Percentiles rank a stretch among this genome's conserved stretches.
Conservation (phyloP, 2,329 filamentous ascomycete genomes). For the Capronia americana region DNA sequence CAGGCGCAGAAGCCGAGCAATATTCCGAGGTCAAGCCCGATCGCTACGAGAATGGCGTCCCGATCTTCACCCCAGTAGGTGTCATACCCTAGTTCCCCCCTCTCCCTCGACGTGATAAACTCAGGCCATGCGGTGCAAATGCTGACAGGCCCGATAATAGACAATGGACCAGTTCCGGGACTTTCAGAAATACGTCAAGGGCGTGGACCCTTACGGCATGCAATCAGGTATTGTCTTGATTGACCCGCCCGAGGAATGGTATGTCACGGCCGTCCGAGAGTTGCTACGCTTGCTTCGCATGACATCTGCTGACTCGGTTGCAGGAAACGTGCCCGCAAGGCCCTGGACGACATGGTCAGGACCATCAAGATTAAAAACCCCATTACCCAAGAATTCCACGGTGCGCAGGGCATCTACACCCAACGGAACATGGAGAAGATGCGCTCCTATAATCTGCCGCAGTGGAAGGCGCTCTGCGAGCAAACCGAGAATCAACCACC, state of each 20-base stretch:
- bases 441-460: constrained; percentile 92
- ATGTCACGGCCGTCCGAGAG: constrained; percentile 45
- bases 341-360: constrained; percentile 85
- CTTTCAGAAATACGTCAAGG: constrained; percentile 89
- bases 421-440: constrained; percentile 98
- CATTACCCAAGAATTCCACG: constrained; percentile 98
- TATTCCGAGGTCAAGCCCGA: constrained; percentile 82
- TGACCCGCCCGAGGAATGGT: constrained; percentile 93
- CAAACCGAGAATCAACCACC: constrained; percentile 96
- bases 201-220: constrained; percentile 94
- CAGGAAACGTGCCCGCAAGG: constrained; percentile 42
- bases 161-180: constrained; percentile 78
- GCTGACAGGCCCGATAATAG: constrained; percentile 43
- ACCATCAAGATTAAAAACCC: constrained; percentile 93
- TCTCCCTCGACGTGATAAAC: neutral
- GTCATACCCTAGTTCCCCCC: neutral
- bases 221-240: constrained; percentile 96
- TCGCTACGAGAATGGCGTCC: constrained; percentile 84
- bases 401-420: constrained; percentile 91
- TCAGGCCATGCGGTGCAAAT: neutral
- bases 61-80: constrained; percentile 85
- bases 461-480: constrained; percentile 92
- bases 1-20: constrained; percentile 60
- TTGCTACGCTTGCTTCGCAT: neutral
- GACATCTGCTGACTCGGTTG: constrained; percentile 11